phyloP scores from a whole-genome alignment of 768 basidiomycete genomes.

The Lyophyllum atratum region DNA sequence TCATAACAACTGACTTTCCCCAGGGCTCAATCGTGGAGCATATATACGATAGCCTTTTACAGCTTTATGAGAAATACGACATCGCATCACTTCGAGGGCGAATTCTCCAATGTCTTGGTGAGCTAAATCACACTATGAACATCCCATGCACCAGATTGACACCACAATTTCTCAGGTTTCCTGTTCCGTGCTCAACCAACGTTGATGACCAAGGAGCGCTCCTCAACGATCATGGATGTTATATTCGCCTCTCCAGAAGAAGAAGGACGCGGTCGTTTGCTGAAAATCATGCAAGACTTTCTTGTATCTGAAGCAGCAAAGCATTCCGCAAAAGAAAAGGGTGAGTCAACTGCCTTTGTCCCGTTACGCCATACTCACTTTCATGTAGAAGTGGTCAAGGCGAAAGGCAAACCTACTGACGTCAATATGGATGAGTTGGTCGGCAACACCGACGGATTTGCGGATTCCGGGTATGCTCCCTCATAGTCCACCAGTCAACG shows the following conservation, averaged over 20 bases:
- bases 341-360: slow-evolving; percentile 28
- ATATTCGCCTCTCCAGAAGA: slow-evolving; percentile 79
- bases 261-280: slow-evolving; percentile 69
- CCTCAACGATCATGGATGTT: slow-evolving; percentile 84
- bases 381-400: slow-evolving; percentile 41
- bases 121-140: slow-evolving; percentile 20
- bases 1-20: neutral
- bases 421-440: slow-evolving; percentile 94
- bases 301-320: slow-evolving; percentile 81
- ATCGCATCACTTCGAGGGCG: slow-evolving; percentile 65
- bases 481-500: neutral
- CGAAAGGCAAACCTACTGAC: slow-evolving; percentile 42
- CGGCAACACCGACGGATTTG: slow-evolving; percentile 93
- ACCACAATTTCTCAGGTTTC: slow-evolving; percentile 58
- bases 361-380: slow-evolving; percentile 1
- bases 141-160: neutral
- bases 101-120: slow-evolving; percentile 87
- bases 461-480: slow-evolving; percentile 85
- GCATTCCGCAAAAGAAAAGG: slow-evolving; percentile 71
- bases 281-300: slow-evolving; percentile 93
- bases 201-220: slow-evolving; percentile 81
- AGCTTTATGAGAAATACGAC: slow-evolving; percentile 67
- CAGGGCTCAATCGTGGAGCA: slow-evolving; percentile 81
- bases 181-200: slow-evolving; percentile 91
- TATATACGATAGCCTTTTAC: slow-evolving; percentile 72